phyloP scores from a whole-genome alignment of 805 yeast genomes.

The Starmerella sp. region DNA sequence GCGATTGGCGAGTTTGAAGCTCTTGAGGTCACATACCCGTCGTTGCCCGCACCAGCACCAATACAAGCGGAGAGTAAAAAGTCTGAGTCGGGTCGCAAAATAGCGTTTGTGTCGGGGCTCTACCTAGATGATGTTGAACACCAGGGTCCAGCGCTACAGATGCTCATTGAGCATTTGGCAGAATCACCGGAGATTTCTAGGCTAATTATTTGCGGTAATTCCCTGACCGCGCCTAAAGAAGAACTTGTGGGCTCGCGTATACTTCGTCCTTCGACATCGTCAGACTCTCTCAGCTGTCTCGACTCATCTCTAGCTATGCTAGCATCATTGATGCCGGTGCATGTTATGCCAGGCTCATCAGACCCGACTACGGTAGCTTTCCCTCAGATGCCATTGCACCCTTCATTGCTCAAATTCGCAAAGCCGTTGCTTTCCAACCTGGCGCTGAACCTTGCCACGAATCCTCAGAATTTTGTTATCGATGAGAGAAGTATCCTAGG shows the following conservation, averaged over 20 bases:
- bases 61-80: conserved; percentile 8
- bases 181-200: conserved; percentile 45
- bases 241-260: conserved; percentile 21
- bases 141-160: conserved; percentile 29
- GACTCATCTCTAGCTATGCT: conserved; percentile 50
- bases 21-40: conserved; percentile 66
- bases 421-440: conserved; percentile 33
- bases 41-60: conserved; percentile 2
- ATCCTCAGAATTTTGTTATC: conserved; percentile 52
- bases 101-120: conserved; percentile 73
- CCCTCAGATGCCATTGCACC: conserved; percentile 88
- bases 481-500: conserved; percentile 51
- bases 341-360: conserved; percentile 69
- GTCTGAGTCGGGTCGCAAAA: conserved; percentile 22
- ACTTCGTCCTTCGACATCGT: conserved; percentile 14
- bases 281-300: conserved; percentile 28
- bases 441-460: conserved; percentile 41
- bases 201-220: conserved; percentile 64
- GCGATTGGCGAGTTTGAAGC: conserved; percentile 75
- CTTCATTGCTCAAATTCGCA: conserved; percentile 48
- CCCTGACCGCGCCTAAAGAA: conserved; percentile 32
- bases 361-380: conserved; percentile 78
- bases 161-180: conserved; percentile 55
- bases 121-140: conserved; percentile 38
- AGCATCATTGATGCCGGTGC: conserved; percentile 51